Evolutionary conservation across 192 early-diverging fungal species (phyloP).

Genomic region (Borealophlyctis nickersoniae): DNA sequence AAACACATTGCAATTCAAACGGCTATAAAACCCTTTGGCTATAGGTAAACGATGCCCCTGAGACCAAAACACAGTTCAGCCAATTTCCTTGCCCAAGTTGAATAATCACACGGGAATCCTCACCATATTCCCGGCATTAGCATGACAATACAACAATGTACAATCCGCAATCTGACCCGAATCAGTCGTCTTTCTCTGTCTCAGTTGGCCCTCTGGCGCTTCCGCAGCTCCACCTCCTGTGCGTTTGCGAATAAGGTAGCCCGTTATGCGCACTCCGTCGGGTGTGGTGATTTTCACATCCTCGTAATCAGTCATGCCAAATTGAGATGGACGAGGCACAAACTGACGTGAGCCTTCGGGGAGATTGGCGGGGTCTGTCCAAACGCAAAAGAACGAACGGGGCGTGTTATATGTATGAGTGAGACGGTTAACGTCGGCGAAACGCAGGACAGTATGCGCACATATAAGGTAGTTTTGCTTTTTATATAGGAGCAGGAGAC

Average conservation of each 20-base stretch:
- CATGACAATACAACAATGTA: conserved; percentile 89
- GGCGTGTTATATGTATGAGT: not conserved
- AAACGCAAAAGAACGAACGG: not conserved
- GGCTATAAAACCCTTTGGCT: conserved; percentile 67
- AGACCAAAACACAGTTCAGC: not conserved
- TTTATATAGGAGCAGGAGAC: conserved; percentile 24
- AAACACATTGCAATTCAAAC: conserved; percentile 78
- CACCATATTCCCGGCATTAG: conserved; percentile 97
- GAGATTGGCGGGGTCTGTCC: conserved; percentile 23
- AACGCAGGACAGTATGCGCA: too few relatives aligned
- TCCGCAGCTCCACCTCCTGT: not conserved
- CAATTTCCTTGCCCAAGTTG: not conserved
- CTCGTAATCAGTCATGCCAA: conserved; percentile 50
- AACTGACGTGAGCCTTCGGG: conserved; percentile 44
- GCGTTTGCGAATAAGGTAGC: conserved; percentile 62
- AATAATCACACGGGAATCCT: not conserved
- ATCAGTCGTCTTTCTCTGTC: conserved; percentile 8
- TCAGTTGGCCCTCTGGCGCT: conserved; percentile 1
- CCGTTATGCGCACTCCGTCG: conserved; percentile 76
- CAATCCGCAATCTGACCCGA: conserved; percentile 21
- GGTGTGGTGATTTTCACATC: conserved; percentile 70
- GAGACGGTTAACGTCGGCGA: not conserved
- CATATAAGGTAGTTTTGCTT: conserved; percentile 38
- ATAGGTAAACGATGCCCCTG: conserved; percentile 93
- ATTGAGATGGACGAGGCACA: conserved; percentile 43